A percentile compares a stretch with the other conserved stretches of the same genome.
Conservation (phyloP, 371 early-diverging fungal species). For the Basidiobolus heterosporus region DNA sequence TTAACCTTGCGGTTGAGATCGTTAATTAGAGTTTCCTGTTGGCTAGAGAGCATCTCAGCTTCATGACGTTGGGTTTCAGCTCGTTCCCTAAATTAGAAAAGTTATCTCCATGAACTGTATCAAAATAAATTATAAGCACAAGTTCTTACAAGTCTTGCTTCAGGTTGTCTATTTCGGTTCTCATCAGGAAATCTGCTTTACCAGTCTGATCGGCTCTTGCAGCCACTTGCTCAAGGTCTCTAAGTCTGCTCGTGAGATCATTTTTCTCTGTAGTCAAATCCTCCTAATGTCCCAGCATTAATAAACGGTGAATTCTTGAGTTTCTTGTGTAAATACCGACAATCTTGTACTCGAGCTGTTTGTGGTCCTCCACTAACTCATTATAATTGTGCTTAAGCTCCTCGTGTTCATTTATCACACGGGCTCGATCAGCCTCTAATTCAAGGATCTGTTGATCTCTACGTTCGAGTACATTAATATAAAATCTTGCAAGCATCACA, state of each 20-base stretch:
- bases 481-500: no score
- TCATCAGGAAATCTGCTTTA: slow-evolving; percentile 64
- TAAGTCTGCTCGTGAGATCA: slow-evolving; percentile 40
- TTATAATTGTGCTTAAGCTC: neutral
- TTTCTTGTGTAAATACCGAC: neutral
- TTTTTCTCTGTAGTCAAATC: slow-evolving; percentile 40
- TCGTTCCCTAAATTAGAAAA: neutral
- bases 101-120: neutral
- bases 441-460: no score
- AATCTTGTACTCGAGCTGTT: neutral
- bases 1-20: slow-evolving; percentile 44
- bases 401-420: neutral
- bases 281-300: slow-evolving; percentile 23
- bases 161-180: slow-evolving; percentile 72
- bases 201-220: slow-evolving; percentile 58
- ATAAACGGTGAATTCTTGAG: neutral
- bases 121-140: slow-evolving; percentile 4
- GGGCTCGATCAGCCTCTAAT: no score
- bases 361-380: neutral
- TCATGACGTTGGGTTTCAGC: slow-evolving; percentile 65
- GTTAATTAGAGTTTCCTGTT: slow-evolving; percentile 34
- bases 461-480: no score
- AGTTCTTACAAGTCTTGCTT: slow-evolving; percentile 53
- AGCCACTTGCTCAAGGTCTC: slow-evolving; percentile 47
- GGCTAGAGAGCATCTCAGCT: slow-evolving; percentile 38